Evolutionary conservation across 1,139 yeast species (phyloP), one percentile per base, ranked within the genome.

Genomic region (Pneumocystis oryctolagi): DNA sequence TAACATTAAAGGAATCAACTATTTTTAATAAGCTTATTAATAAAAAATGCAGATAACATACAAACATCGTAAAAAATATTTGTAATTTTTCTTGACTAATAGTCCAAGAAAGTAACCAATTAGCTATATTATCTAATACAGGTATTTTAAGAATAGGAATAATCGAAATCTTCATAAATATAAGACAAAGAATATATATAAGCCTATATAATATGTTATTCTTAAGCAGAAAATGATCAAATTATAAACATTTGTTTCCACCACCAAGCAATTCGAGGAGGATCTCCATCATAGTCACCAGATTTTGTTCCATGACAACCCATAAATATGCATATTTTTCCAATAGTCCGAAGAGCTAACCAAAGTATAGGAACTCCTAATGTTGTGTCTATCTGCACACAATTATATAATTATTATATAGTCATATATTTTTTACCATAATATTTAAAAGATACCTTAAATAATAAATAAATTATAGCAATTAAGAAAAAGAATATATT

Each of bases 51-150:
- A 6, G 20, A 20, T 42, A 42, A 47, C 55, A 47, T 47, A 47
- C 55, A 47, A 47, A 47, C 55, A 47, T 47, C 20, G 9, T 47
- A 47, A 47, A 47, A 47, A 47, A 47, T 47, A 47, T 47, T 47
- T 47, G 55, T 47, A 47, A 47, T 12, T 47, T 47, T 47, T 47
- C 55, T 47, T 47, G 31, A 47, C 55, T 47, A 47, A 25, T 47
- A 47, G 55, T 47, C 55, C 55, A 47, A 47, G 55, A 47, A 25
- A 47, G 55, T 25, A 47, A 47, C 55, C 55, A 47, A 47, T 47
- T 25, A 8, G 55, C 55, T 25, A 31, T 47, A 47, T 9, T 47
- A 47, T 47, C 31, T 47, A 47, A 20, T 18, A 47, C 25, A 47
- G 55, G 55, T 47, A 47, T 47, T n/a, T 20, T 47, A 47, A 47